phyloP scores from a whole-genome alignment of 2,329 filamentous ascomycete genomes.

The Huntiella abstrusa region DNA sequence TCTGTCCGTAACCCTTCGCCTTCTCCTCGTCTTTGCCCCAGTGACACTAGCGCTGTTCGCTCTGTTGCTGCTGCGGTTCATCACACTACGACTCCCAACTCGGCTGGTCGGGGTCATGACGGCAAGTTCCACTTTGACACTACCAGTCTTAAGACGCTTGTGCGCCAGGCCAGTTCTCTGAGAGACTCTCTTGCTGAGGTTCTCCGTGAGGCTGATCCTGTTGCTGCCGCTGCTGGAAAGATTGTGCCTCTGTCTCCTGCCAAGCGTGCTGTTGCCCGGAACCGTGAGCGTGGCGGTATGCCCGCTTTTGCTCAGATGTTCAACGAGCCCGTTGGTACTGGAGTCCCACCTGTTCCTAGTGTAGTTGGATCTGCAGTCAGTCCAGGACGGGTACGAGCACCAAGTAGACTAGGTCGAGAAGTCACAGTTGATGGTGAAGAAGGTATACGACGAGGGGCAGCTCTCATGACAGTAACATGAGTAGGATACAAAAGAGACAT shows the following conservation, averaged over 20 bases:
- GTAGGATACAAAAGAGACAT: background rate
- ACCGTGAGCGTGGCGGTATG: slow-evolving; percentile 20
- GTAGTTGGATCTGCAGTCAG: slow-evolving; percentile 16
- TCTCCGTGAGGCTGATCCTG: slow-evolving; percentile 38
- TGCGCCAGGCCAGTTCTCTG: slow-evolving; percentile 41
- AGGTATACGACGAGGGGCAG: slow-evolving; percentile 1
- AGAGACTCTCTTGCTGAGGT: slow-evolving; percentile 40
- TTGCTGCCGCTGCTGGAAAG: slow-evolving; percentile 18
- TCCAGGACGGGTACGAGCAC: slow-evolving; percentile 1
- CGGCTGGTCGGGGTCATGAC: slow-evolving; percentile 17
- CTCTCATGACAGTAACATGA: slow-evolving; percentile 2
- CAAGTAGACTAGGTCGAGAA: background rate
- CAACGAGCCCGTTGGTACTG: slow-evolving; percentile 31
- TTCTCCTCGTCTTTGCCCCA: slow-evolving; percentile 12
- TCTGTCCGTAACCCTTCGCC: background rate
- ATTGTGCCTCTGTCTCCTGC: slow-evolving; percentile 15
- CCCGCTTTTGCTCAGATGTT: slow-evolving; percentile 51
- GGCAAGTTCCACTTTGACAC: slow-evolving; percentile 48
- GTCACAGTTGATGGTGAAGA: slow-evolving; percentile 2
- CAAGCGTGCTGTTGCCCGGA: slow-evolving; percentile 25
- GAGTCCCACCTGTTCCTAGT: background rate
- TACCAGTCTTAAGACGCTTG: slow-evolving; percentile 46
- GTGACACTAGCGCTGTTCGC: slow-evolving; percentile 26
- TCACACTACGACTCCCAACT: slow-evolving; percentile 25
- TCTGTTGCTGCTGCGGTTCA: slow-evolving; percentile 48